phyloP scores from a whole-genome alignment of 352 stramenopile species.

The Elongisporangium anandrum region DNA sequence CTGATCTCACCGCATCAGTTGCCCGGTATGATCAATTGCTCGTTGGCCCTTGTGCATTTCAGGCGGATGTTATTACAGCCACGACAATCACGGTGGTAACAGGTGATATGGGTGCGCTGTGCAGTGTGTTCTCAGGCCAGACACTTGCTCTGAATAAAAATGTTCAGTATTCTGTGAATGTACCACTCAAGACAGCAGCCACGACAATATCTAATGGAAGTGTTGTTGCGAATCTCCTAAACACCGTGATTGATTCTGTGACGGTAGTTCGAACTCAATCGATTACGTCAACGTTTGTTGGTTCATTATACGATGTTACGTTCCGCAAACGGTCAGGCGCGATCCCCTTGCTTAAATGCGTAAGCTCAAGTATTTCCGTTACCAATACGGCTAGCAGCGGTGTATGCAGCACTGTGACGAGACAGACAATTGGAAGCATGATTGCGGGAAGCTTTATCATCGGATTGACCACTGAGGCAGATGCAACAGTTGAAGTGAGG shows the following conservation, averaged over 20 bases:
- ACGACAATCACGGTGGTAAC: conserved; percentile 31
- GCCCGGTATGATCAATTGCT: conserved; percentile 27
- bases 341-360: conserved; percentile 49
- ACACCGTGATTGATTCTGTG: conserved; percentile 49
- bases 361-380: conserved; percentile 18
- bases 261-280: conserved; percentile 25
- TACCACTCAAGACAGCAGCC: conserved; percentile 37
- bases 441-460: conserved; percentile 66
- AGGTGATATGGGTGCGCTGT: conserved; percentile 43
- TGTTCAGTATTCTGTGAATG: conserved; percentile 24
- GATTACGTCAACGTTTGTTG: conserved; percentile 48
- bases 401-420: conserved; percentile 23
- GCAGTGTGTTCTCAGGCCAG: conserved; percentile 38
- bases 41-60: conserved; percentile 54
- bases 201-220: conserved; percentile 30
- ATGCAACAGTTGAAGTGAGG: conserved; percentile 5
- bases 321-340: conserved; percentile 59
- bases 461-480: conserved; percentile 36
- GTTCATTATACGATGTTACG: conserved; percentile 55
- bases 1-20: conserved; percentile 14
- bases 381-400: conserved; percentile 17
- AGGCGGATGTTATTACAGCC: conserved; percentile 21
- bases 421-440: conserved; percentile 51
- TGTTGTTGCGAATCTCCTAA: conserved; percentile 40
- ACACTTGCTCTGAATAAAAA: conserved; percentile 54